Evolutionary conservation across 129 eudicot genomes (phyloP), one percentile per base, ranked within the genome.

Genomic region (Arctium minus): DNA sequence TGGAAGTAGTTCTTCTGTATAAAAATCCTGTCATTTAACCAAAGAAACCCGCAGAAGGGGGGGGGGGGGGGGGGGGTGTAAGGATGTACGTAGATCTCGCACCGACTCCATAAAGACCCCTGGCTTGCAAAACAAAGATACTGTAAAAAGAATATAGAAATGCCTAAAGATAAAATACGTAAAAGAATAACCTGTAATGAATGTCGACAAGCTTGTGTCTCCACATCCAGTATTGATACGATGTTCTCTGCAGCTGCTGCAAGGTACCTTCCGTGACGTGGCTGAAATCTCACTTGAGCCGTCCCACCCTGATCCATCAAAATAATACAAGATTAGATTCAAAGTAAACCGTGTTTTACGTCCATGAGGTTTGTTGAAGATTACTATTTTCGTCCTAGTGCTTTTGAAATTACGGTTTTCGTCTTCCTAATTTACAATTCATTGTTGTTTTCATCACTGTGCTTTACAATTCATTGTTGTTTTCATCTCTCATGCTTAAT

Each of bases 241-340:
- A 87, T 86, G 78, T 92, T 92, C 75, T 87, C 97, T 7, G 92
- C 91, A 65, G 97, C 97, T 32, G 97, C 94, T 27, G 97, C 97
- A 48, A 92, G 94, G 80, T 86, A 92, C 82, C 97, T 87, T 84
- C 97, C 97, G 12, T 77, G 86, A 38, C 90, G 91, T 29, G 97
- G 97, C 72, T 92, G 97, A 76, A 92, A 92, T 84, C 97, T 90
- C 83, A 92, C 84, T 74, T 88, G 97, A 18, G 89, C 73, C 71
- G 88, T 87, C 22, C 92, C 94, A 76, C 97, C 92, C 97, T 92
- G 75, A 70, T 32, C 40, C 74, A 70, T 31, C 6, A 3, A 69
- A 31, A 7, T 7, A 32, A 31, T 33, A 70, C 32, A 53, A 53
- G 65, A 53, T 53, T 13, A 53, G 2, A 4, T 1, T 53, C 0